Evolutionary conservation across 2,329 filamentous ascomycete genomes (phyloP).

Genomic region (Aspergillus sergii): DNA sequence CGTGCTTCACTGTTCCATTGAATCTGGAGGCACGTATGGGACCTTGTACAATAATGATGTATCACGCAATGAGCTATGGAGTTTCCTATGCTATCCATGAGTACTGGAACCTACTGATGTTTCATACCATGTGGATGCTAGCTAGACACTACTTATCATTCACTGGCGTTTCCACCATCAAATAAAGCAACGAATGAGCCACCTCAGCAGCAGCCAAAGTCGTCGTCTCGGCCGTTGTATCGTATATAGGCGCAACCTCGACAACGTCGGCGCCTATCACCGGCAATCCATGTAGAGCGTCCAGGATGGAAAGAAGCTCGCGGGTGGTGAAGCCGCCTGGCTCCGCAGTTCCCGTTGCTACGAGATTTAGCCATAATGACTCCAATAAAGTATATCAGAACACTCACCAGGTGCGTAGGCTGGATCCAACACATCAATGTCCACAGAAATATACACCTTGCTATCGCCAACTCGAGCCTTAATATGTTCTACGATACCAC

Average conservation of each 20-base stretch:
- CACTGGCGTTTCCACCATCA: conserved; percentile 34
- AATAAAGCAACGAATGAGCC: conserved; percentile 51
- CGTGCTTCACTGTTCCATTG: not conserved
- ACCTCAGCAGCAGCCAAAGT: conserved; percentile 58
- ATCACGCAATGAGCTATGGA: not conserved
- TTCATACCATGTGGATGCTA: not conserved
- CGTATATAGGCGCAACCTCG: conserved; percentile 60
- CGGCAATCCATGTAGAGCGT: conserved; percentile 54
- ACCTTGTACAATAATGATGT: not conserved
- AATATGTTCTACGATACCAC: conserved; percentile 52
- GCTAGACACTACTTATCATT: not conserved
- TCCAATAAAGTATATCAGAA: not conserved
- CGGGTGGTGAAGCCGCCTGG: conserved; percentile 59
- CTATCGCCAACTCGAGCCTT: conserved; percentile 50
- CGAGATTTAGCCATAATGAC: not conserved
- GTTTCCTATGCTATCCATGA: too few relatives aligned
- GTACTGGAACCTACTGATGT: not conserved
- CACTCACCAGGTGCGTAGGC: conserved; percentile 53
- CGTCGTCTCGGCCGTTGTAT: conserved; percentile 57
- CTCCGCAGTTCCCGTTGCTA: conserved; percentile 58
- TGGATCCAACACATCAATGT: conserved; percentile 61
- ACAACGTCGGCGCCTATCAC: conserved; percentile 59
- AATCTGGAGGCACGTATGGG: not conserved
- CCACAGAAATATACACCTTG: conserved; percentile 58
- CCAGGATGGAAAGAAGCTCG: conserved; percentile 57